Evolutionary conservation across 345 rosid species (phyloP).

Genomic region (Sonneratia alba): DNA sequence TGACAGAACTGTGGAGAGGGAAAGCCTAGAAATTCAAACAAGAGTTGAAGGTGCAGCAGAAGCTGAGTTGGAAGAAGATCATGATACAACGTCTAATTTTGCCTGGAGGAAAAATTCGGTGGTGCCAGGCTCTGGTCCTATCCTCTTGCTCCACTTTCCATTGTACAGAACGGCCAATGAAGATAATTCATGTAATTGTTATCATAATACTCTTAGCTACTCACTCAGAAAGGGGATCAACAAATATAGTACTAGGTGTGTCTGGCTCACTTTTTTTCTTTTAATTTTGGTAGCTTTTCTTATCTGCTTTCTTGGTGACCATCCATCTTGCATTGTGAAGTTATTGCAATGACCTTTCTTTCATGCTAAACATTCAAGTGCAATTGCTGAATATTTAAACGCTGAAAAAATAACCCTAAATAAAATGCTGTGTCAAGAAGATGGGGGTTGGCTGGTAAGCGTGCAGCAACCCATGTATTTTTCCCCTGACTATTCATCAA

Average conservation of each 20-base stretch:
- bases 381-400: no score
- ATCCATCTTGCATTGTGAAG: not conserved
- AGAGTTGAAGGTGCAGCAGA: constrained; percentile 13
- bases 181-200: constrained; percentile 8
- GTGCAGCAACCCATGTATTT: not conserved
- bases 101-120: constrained; percentile 32
- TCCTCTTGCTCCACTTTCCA: constrained; percentile 54
- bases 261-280: not conserved
- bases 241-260: not conserved
- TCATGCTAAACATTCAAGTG: not conserved
- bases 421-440: not conserved
- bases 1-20: constrained; percentile 48
- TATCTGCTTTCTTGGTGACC: not conserved
- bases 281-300: no score
- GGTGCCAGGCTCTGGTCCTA: constrained; percentile 42
- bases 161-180: constrained; percentile 20
- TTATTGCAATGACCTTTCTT: not conserved
- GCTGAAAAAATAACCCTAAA: not conserved
- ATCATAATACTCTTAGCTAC: constrained; percentile 10
- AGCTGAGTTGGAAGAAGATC: constrained; percentile 4
- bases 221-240: constrained; percentile 15
- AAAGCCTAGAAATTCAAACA: constrained; percentile 26
- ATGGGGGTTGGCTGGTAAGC: not conserved
- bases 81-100: constrained; percentile 11
- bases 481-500: not conserved